A percentile compares a stretch with the other conserved stretches of the same genome.
These are phyloP conservation scores for Lagenaria siceraria DNA, from an alignment of 306 rosid genomes.

Conservation along the genomic window DNA sequence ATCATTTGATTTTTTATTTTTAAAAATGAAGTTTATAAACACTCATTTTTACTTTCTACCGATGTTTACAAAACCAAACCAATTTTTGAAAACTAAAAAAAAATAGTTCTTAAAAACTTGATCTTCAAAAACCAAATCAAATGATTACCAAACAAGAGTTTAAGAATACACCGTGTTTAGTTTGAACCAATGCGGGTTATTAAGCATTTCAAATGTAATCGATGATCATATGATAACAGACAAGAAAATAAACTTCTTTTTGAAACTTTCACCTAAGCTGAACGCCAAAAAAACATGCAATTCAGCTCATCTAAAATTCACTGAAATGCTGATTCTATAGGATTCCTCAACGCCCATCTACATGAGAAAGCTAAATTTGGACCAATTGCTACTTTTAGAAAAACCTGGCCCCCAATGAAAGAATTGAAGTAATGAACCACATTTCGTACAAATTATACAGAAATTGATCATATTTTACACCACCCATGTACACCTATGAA, in stretches of 20 bases:
- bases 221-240: not conserved
- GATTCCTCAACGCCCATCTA: constrained; percentile 20
- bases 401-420: constrained; percentile 28
- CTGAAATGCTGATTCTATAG: constrained; percentile 21
- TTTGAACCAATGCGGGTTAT: not conserved
- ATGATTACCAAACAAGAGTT: too few relatives aligned
- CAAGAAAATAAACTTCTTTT: not conserved
- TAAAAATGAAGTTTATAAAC: too few relatives aligned
- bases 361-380: constrained; percentile 1
- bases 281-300: constrained; percentile 38
- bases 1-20: too few relatives aligned
- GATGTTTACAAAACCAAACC: too few relatives aligned
- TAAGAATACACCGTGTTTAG: too few relatives aligned
- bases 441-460: constrained; percentile 21
- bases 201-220: not conserved
- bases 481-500: constrained; percentile 18
- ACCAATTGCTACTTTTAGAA: constrained; percentile 21
- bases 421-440: constrained; percentile 34
- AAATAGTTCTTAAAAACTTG: too few relatives aligned
- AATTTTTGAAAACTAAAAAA: too few relatives aligned
- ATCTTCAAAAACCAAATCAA: too few relatives aligned
- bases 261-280: constrained; percentile 21
- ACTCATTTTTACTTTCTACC: too few relatives aligned
- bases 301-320: constrained; percentile 32
- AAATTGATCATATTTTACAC: constrained; percentile 41